phyloP scores from a whole-genome alignment of 768 basidiomycete genomes.

The Pisolithus albus region DNA sequence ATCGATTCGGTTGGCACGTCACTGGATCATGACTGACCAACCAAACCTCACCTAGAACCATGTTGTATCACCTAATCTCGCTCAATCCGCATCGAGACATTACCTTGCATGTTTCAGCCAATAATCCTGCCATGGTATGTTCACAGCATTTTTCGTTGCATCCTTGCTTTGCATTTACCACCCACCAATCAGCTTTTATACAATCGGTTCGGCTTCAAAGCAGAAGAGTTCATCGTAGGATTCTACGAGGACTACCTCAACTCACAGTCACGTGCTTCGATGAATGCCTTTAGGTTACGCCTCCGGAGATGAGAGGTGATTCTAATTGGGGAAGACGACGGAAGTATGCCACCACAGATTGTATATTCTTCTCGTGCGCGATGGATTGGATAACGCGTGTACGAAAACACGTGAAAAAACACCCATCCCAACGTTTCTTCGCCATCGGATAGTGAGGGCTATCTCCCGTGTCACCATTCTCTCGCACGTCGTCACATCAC shows the following conservation, averaged over 20 bases:
- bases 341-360: too few species aligned
- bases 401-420: too few species aligned
- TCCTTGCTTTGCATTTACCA: neutral
- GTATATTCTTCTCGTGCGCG: too few species aligned
- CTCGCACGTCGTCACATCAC: too few species aligned
- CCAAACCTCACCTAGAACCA: conserved; percentile 38
- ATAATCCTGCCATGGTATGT: conserved; percentile 71
- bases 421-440: too few species aligned
- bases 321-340: too few species aligned
- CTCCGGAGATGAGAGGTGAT: conserved; percentile 44
- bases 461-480: too few species aligned
- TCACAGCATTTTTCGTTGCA: neutral
- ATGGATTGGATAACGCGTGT: too few species aligned
- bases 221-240: conserved; percentile 74
- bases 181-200: conserved; percentile 52
- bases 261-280: conserved; percentile 59
- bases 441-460: too few species aligned
- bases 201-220: conserved; percentile 84
- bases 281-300: conserved; percentile 74
- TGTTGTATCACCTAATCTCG: conserved; percentile 70
- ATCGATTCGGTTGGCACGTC: neutral
- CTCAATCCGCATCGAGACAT: conserved; percentile 72
- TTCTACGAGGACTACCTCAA: conserved; percentile 81
- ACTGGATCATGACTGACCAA: neutral
- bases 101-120: conserved; percentile 75